Evolutionary conservation across 352 stramenopile genomes (phyloP), one percentile per base, ranked within the genome.

Genomic region (Pythium periplocum): DNA sequence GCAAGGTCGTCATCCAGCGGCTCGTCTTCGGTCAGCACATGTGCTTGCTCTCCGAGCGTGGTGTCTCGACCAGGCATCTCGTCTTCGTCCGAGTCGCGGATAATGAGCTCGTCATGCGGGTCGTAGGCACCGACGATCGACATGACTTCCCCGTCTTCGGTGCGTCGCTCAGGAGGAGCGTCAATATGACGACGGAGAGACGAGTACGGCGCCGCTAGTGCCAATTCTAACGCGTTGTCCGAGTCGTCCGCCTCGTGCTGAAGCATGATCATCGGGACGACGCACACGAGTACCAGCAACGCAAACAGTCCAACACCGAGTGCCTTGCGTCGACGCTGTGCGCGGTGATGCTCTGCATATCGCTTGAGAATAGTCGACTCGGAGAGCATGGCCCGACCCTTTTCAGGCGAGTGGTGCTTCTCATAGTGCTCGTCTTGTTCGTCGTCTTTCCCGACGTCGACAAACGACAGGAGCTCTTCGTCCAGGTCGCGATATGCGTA

Each of bases 401-500:
- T 7, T 8, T 44, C 8, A 4, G 60, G 60, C 41, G 60, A 68
- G 30, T 35, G n/a, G 54, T 68, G 60, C 17, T 32, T 53, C 50
- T 48, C 31, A 48, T 68, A 68, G n/a, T 50, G 11, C 5, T 51
- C 44, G 36, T 46, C 43, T 30, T 40, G 30, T 31, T 43, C 46
- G 40, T 50, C 11, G 30, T 58, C 54, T 26, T 26, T 26, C 17
- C 17, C 17, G 17, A 26, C 17, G 26, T 53, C 38, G 4, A 53
- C 30, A 48, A 61, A 62, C 11, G 43, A 6, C 35, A 53, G 50
- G 39, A 62, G 60, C 35, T 68, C 60, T 34, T 68, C 60, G 45
- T 68, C 60, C 4, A 62, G 48, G 32, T 68, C 60, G 6, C 60
- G 60, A 44, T 61, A 68, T 32, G 60, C 60, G 47, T 45, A 68